A percentile compares a stretch with the other conserved stretches of the same genome.
These are phyloP conservation scores for Pichia sp. DNA, from an alignment of 1,139 yeast species.

Conservation along the genomic window DNA sequence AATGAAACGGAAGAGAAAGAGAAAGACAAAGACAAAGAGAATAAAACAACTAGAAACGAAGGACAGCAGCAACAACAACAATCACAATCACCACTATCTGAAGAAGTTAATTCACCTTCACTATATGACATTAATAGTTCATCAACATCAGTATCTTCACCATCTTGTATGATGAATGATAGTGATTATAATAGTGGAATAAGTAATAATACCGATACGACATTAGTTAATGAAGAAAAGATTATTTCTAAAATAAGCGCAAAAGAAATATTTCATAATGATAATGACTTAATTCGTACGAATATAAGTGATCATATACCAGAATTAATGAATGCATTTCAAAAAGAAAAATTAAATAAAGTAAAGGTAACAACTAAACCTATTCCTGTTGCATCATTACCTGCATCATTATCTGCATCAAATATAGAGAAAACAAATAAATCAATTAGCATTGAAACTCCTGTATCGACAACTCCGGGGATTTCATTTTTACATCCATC, in stretches of 20 bases:
- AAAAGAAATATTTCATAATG: conserved; percentile 11
- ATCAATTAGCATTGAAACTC: not conserved
- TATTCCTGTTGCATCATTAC: no score
- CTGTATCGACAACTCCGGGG: not conserved
- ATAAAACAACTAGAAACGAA: not conserved
- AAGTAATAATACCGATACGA: conserved; percentile 13
- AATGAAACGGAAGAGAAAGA: not conserved
- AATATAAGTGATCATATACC: conserved; percentile 53
- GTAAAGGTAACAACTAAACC: no score
- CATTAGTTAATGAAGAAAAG: conserved; percentile 15
- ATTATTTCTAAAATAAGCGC: conserved; percentile 12
- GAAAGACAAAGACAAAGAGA: not conserved
- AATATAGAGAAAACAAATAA: not conserved
- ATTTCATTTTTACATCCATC: conserved; percentile 21
- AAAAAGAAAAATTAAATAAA: conserved; percentile 29
- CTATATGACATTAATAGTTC: not conserved
- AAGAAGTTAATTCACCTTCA: not conserved
- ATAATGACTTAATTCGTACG: conserved; percentile 31
- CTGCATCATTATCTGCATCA: no score
- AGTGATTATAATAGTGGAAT: not conserved
- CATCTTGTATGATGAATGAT: not conserved
- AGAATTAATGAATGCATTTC: conserved; percentile 49
- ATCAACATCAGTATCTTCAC: not conserved
- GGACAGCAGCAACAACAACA: not conserved
- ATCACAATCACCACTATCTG: not conserved